Conservation (phyloP, 768 basidiomycete species). For the Suillus paluster region DNA sequence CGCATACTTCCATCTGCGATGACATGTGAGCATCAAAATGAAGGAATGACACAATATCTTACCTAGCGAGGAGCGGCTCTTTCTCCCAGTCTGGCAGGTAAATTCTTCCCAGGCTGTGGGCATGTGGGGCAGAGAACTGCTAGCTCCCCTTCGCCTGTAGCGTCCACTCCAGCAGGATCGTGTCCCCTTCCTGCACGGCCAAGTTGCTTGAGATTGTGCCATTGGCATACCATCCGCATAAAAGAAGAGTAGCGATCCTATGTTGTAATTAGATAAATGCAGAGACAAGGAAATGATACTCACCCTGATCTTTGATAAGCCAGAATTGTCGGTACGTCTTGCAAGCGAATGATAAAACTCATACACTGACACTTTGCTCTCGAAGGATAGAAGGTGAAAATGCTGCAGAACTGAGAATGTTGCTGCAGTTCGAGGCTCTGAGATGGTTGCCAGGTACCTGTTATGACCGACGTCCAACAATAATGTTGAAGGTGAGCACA, state of each 20-base stretch:
- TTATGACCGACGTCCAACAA: no score
- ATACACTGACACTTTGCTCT: conserved; percentile 34
- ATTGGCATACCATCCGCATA: conserved; percentile 15
- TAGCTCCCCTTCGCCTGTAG: conserved; percentile 15
- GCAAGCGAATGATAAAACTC: no score
- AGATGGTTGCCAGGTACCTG: conserved; percentile 34
- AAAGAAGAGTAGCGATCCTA: conserved; percentile 12
- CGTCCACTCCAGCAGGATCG: not conserved
- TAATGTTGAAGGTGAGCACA: no score
- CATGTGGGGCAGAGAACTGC: conserved; percentile 32
- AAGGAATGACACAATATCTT: not conserved
- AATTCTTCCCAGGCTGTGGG: conserved; percentile 25
- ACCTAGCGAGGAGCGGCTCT: not conserved
- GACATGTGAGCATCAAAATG: not conserved
- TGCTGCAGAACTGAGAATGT: conserved; percentile 34
- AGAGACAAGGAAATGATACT: no score
- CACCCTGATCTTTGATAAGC: conserved; percentile 17
- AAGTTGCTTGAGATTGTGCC: conserved; percentile 25
- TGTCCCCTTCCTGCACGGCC: conserved; percentile 28
- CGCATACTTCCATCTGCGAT: conserved; percentile 30
- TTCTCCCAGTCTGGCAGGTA: conserved; percentile 13
- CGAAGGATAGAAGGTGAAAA: conserved; percentile 36
- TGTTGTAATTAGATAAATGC: not conserved
- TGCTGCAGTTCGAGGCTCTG: conserved; percentile 33
- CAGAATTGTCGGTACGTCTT: conserved; percentile 35